These are phyloP conservation scores for Purshia tridentata DNA, from an alignment of 306 rosid species.

Conservation along the genomic window DNA sequence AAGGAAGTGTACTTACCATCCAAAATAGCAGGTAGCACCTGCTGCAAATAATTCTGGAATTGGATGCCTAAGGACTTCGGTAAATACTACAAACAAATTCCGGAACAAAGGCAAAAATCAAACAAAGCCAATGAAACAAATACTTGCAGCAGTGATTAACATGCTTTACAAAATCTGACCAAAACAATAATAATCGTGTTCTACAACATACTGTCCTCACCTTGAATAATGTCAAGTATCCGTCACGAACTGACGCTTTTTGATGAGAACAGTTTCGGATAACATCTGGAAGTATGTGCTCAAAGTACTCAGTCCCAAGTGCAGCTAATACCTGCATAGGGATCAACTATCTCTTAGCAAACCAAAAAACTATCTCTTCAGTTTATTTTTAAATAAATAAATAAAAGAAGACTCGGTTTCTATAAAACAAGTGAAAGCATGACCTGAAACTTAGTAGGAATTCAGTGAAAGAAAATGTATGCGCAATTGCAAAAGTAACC, in stretches of 20 bases:
- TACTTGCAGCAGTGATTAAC: neutral
- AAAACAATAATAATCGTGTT: neutral
- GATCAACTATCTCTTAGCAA: slow-evolving; percentile 2
- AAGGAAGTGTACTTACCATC: slow-evolving; percentile 55
- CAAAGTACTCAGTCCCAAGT: slow-evolving; percentile 80
- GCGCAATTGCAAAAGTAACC: neutral
- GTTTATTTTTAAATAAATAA: neutral
- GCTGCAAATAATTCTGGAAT: slow-evolving; percentile 88
- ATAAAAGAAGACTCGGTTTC: neutral
- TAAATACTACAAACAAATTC: slow-evolving; percentile 55
- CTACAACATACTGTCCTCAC: slow-evolving; percentile 36
- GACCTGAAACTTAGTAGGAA: neutral
- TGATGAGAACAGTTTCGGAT: slow-evolving; percentile 90
- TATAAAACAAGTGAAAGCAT: neutral
- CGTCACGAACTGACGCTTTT: slow-evolving; percentile 93
- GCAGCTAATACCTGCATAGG: slow-evolving; percentile 83
- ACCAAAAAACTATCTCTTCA: neutral
- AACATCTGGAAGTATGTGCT: slow-evolving; percentile 89
- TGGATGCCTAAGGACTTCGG: slow-evolving; percentile 91
- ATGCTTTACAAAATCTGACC: neutral
- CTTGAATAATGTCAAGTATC: slow-evolving; percentile 92
- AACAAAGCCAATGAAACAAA: slow-evolving; percentile 5
- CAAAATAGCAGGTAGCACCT: slow-evolving; percentile 89
- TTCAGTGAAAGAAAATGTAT: neutral
- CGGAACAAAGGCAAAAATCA: slow-evolving; percentile 13